Evolutionary conservation across 768 basidiomycete genomes (phyloP).

Genomic region (Gloeophyllum trabeum): DNA sequence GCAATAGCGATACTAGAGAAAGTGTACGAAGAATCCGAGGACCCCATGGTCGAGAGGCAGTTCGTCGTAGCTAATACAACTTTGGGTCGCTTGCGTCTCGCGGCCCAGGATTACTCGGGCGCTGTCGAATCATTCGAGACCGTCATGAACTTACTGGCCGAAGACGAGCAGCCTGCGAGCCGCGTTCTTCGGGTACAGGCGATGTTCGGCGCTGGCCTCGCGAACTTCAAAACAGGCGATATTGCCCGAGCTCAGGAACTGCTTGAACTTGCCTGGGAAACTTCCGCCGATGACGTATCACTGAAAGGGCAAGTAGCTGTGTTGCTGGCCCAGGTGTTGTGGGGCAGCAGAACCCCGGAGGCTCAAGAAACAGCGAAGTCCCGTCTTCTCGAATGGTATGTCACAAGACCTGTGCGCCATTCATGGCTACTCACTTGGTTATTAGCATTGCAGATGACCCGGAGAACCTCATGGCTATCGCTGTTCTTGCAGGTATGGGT

Average conservation of each 20-base stretch:
- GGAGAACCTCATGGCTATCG: constrained; percentile 73
- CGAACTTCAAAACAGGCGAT: constrained; percentile 53
- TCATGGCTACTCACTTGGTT: constrained; percentile 1
- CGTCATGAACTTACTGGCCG: constrained; percentile 52
- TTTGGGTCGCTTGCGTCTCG: constrained; percentile 66
- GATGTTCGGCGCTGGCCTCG: constrained; percentile 63
- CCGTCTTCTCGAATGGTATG: constrained; percentile 75
- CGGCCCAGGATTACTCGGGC: constrained; percentile 41
- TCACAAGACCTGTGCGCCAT: neutral
- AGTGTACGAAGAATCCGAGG: constrained; percentile 82
- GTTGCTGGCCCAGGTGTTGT: constrained; percentile 75
- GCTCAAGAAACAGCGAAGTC: constrained; percentile 67
- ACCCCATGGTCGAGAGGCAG: constrained; percentile 60
- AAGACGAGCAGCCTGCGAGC: constrained; percentile 20
- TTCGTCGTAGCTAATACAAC: constrained; percentile 79
- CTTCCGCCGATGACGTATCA: constrained; percentile 32
- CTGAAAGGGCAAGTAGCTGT: constrained; percentile 64
- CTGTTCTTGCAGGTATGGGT: constrained; percentile 82
- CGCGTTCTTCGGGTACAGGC: constrained; percentile 45
- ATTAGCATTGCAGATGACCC: constrained; percentile 66
- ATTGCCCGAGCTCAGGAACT: constrained; percentile 47
- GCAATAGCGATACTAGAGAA: constrained; percentile 73
- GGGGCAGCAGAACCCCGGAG: constrained; percentile 71
- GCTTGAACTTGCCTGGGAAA: constrained; percentile 59
- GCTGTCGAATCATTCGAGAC: constrained; percentile 65